Conservation (phyloP, 345 rosid genomes). For the Draba incana region DNA sequence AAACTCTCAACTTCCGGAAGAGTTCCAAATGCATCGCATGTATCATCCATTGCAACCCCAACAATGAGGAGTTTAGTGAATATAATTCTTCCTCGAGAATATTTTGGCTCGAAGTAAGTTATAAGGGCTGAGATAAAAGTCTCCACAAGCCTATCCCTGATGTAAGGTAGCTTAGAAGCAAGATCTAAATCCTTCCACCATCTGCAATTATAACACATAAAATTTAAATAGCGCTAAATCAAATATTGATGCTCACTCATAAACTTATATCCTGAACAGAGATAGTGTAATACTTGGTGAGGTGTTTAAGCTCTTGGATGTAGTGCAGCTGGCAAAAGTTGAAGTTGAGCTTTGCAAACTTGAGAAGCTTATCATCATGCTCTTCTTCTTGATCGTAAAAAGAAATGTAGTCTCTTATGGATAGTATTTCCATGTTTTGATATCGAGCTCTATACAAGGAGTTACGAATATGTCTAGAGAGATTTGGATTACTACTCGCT, state of each 20-base stretch:
- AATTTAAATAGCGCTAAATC: not conserved
- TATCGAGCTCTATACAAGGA: constrained; percentile 9
- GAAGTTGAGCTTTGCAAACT: constrained; percentile 23
- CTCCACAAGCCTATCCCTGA: constrained; percentile 29
- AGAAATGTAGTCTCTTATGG: not conserved
- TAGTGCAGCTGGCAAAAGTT: constrained; percentile 28
- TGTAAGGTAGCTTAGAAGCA: constrained; percentile 18
- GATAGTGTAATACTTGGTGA: constrained; percentile 4
- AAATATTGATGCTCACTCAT: not conserved
- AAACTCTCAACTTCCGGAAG: constrained; percentile 10
- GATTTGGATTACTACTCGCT: not conserved
- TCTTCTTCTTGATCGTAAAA: constrained; percentile 22
- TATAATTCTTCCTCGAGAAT: constrained; percentile 16
- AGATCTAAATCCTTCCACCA: constrained; percentile 24
- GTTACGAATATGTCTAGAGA: not conserved
- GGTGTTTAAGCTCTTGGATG: constrained; percentile 12
- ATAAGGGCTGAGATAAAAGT: not conserved
- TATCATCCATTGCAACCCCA: constrained; percentile 13
- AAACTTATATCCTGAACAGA: not conserved
- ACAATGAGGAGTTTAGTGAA: not conserved
- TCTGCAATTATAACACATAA: constrained; percentile 1
- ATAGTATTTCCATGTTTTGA: constrained; percentile 7
- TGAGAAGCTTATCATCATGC: constrained; percentile 17
- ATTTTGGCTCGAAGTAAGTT: constrained; percentile 11
- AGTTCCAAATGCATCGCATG: constrained; percentile 32